Evolutionary conservation across 2,329 filamentous ascomycete species (phyloP).

Genomic region (Microdochium trichocladiopsis): DNA sequence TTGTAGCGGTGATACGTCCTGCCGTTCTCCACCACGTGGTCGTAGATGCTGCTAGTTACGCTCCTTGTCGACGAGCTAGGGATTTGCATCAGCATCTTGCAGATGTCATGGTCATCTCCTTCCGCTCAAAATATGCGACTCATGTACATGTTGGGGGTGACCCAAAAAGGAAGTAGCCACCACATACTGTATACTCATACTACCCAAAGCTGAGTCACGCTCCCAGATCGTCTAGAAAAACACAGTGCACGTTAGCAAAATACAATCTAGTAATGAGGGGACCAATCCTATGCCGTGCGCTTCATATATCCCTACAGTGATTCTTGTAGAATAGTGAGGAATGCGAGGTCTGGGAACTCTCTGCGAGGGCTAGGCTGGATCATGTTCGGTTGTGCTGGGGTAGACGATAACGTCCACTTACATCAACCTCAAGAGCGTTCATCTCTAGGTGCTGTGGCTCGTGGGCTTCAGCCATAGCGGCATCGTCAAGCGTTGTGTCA

Average conservation of each 20-base stretch:
- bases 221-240: slow-evolving; percentile 6
- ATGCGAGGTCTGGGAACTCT: too few relatives aligned
- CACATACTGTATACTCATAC: slow-evolving; percentile 14
- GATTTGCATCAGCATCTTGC: background rate
- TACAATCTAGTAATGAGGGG: background rate
- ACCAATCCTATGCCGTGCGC: too few relatives aligned
- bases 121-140: background rate
- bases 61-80: slow-evolving; percentile 13
- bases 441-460: background rate
- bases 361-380: too few relatives aligned
- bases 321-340: too few relatives aligned
- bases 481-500: background rate
- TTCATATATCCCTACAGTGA: too few relatives aligned
- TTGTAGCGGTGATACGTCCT: slow-evolving; percentile 16
- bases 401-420: too few relatives aligned
- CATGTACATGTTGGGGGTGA: too few relatives aligned
- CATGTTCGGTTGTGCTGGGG: too few relatives aligned
- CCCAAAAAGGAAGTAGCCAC: background rate
- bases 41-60: slow-evolving; percentile 11
- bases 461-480: slow-evolving; percentile 1
- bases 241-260: background rate
- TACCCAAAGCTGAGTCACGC: slow-evolving; percentile 12
- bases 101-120: background rate
- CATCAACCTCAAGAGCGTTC: slow-evolving; percentile 8
- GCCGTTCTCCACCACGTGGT: slow-evolving; percentile 14